These are phyloP conservation scores for Luvunga scandens DNA, from an alignment of 345 rosid genomes.

Conservation along the genomic window DNA sequence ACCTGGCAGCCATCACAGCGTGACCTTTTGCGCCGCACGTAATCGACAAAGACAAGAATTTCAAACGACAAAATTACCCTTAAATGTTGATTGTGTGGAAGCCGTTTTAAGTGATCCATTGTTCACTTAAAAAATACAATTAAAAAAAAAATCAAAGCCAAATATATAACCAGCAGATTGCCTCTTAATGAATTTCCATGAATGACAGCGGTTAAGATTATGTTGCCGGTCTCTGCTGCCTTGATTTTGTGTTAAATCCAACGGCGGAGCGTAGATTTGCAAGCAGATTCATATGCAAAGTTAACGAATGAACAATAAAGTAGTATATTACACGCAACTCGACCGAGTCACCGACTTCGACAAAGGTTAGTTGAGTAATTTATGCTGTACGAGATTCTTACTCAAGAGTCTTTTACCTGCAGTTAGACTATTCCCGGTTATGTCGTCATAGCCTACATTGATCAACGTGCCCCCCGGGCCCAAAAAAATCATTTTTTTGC, in stretches of 20 bases:
- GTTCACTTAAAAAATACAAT: no score
- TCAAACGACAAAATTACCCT: background rate
- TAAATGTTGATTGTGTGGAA: background rate
- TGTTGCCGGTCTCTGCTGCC: background rate
- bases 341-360: background rate
- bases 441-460: background rate
- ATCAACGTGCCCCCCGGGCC: rapidly evolving
- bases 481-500: no score
- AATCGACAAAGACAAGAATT: background rate
- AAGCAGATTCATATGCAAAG: no score
- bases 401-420: background rate
- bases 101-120: no score
- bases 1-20: background rate
- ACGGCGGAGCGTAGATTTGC: background rate
- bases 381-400: background rate
- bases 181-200: background rate
- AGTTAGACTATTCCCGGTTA: background rate
- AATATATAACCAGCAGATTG: background rate
- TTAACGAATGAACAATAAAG: background rate
- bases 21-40: background rate
- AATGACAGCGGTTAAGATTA: background rate
- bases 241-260: background rate
- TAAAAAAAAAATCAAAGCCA: no score
- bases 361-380: background rate
- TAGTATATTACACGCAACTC: background rate